Base-by-base conservation (phyloP, 2,329 filamentous ascomycete genomes). In the Pseudonectria foliicola region DNA sequence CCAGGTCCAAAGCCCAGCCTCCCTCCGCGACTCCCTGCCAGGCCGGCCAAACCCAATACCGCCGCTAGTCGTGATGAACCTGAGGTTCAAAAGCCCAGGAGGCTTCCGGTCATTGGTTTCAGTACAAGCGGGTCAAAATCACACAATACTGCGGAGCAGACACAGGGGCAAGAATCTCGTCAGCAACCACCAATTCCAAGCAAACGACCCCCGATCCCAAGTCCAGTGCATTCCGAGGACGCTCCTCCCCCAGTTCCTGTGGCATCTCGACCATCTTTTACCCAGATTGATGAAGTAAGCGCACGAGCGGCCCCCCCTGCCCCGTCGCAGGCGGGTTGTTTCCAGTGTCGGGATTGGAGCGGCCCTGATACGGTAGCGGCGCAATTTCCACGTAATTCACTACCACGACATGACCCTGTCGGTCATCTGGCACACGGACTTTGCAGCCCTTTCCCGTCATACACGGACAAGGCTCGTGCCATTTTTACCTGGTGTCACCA, bases 401-500 rank as follows among this genome's bases (percentile, higher is more conserved):
- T 95, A 13, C 86, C 86, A 4, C 64, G 68, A 13, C 61, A 67
- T 12, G 71, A 77, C 29, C 79, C 82, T 0, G 67, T 92, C 4
- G 76, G 73, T 13, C 85, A 85, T 64, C 71, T 98, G 15, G 88
- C 89, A 0, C 73, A 76, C 33, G 76, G 84, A 33, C 73, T 96
- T 13, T 94, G 87, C 38, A 68, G 72, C 4, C 82, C 84, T 0
- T 95, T 96, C 54, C 63, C 77, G 1, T 95, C 86, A 1, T 64
- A 68, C 2, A 95, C 90, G 0, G 90, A 96, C 60, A 95, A 95
- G 64, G 90, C 92, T 3, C 75, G 92, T 18, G 87, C 80, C 3
- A 85, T 98, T 40, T 96, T 96, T 56, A 86, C 85, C 1, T 98
- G 92, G 92, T 78, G 89, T 27, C 90, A 96, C 61, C 81, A 96